phyloP scores from a whole-genome alignment of 805 yeast genomes.

The Barnettozyma vustinii region DNA sequence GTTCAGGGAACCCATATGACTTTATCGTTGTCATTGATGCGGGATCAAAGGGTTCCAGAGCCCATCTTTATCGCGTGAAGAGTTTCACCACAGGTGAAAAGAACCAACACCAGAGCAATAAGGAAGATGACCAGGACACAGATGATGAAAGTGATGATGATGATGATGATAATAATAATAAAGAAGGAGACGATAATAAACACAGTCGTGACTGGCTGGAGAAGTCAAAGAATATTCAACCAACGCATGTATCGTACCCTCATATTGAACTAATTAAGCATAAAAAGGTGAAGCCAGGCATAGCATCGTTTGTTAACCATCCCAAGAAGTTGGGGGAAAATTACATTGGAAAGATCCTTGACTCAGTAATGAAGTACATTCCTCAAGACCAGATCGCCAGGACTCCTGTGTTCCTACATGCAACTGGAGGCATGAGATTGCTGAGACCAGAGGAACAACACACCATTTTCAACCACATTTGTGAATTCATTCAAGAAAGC shows the following conservation, averaged over 20 bases:
- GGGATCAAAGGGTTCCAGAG: conserved; percentile 62
- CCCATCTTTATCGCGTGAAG: conserved; percentile 41
- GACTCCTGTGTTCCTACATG: conserved; percentile 65
- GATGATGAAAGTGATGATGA: conserved; percentile 1
- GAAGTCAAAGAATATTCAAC: background rate
- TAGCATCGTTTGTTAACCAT: conserved; percentile 42
- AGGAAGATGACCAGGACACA: background rate
- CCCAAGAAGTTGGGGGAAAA: conserved; percentile 48
- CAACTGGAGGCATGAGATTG: conserved; percentile 65
- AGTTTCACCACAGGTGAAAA: conserved; percentile 10
- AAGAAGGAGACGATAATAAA: conserved; percentile 3
- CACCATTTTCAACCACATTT: conserved; percentile 40
- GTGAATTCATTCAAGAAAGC: conserved; percentile 41
- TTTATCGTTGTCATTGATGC: conserved; percentile 59
- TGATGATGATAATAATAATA: background rate
- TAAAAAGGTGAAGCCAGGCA: conserved; percentile 45
- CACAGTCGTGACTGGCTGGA: conserved; percentile 8
- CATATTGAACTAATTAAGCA: conserved; percentile 14
- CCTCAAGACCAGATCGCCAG: conserved; percentile 56
- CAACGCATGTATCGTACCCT: conserved; percentile 4
- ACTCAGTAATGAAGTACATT: conserved; percentile 42
- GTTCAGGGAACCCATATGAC: conserved; percentile 46
- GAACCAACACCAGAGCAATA: background rate
- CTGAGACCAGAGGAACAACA: conserved; percentile 47
- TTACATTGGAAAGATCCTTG: conserved; percentile 45